Percentiles rank a stretch among this genome's conserved stretches.
These are phyloP conservation scores for Gracilaria caudata DNA, from an alignment of 23 red algal genomes.

Conservation along the genomic window DNA sequence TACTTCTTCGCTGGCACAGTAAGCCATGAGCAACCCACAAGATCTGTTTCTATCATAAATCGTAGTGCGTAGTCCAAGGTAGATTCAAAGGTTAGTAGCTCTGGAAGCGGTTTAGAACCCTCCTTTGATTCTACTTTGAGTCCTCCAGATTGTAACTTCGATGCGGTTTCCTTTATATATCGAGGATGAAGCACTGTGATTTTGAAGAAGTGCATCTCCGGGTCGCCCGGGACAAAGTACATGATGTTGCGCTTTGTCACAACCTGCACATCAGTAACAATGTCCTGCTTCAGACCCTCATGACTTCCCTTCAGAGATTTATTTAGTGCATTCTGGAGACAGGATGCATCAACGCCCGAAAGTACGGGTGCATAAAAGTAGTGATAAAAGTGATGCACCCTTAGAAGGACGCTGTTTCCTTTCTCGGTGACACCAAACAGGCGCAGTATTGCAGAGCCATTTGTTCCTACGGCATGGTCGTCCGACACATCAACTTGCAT, in stretches of 20 bases:
- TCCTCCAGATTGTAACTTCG: constrained; percentile 35
- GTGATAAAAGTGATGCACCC: constrained; percentile 81
- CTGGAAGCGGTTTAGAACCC: constrained; percentile 8
- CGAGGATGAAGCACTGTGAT: constrained; percentile 77
- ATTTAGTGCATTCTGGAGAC: constrained; percentile 38
- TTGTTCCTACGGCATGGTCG: background rate
- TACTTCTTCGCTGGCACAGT: constrained; percentile 80
- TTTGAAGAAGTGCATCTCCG: constrained; percentile 69
- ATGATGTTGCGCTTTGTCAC: constrained; percentile 79
- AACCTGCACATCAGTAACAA: constrained; percentile 51
- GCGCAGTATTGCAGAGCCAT: constrained; percentile 58
- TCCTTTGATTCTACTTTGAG: constrained; percentile 27
- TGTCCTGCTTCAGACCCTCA: background rate
- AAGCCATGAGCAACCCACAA: constrained; percentile 96
- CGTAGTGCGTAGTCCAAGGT: constrained; percentile 89
- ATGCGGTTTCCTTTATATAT: constrained; percentile 58
- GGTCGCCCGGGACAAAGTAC: constrained; percentile 87
- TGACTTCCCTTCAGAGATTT: background rate
- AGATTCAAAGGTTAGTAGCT: constrained; percentile 80
- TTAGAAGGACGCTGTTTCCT: constrained; percentile 66
- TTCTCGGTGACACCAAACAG: constrained; percentile 84
- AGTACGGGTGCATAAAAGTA: constrained; percentile 84
- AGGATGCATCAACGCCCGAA: background rate
- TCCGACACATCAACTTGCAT: constrained; percentile 81
- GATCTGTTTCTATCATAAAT: constrained; percentile 91